phyloP scores from a whole-genome alignment of 2,329 filamentous ascomycete genomes.

The Fusarium floridanum region DNA sequence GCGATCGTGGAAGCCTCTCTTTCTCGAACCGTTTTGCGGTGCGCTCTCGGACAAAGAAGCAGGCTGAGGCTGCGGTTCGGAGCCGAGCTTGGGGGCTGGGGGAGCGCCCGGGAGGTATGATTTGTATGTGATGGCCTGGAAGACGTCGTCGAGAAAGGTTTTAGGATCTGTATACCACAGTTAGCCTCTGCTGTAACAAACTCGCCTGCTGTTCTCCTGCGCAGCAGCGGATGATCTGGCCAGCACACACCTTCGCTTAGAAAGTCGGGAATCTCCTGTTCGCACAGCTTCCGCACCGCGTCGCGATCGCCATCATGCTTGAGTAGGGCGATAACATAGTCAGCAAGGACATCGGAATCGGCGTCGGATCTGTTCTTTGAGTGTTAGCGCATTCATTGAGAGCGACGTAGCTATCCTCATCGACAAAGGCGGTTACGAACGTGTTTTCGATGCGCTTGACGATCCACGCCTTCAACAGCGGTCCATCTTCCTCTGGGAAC shows the following conservation, averaged over 20 bases:
- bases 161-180: constrained; percentile 49
- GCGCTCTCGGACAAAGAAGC: constrained; percentile 31
- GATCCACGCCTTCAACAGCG: constrained; percentile 80
- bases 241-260: constrained; percentile 69
- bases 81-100: constrained; percentile 52
- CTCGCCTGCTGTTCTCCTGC: not conserved
- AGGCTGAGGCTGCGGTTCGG: constrained; percentile 24
- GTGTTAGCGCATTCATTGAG: constrained; percentile 23
- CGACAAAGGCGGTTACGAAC: constrained; percentile 59
- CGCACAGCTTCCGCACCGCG: constrained; percentile 75
- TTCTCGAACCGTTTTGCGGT: constrained; percentile 45
- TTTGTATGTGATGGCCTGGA: constrained; percentile 73
- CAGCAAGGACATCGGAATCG: constrained; percentile 84
- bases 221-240: not conserved
- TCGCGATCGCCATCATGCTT: constrained; percentile 75
- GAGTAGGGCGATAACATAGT: constrained; percentile 85
- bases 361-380: constrained; percentile 74
- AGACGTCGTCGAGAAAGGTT: constrained; percentile 78
- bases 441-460: constrained; percentile 82
- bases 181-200: constrained; percentile 21
- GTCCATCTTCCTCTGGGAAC: constrained; percentile 72
- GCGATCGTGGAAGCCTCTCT: constrained; percentile 54
- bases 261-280: constrained; percentile 81
- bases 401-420: constrained; percentile 10
- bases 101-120: constrained; percentile 69